These are phyloP conservation scores for Thraustotheca clavata DNA, from an alignment of 352 stramenopile genomes.

Conservation along the genomic window DNA sequence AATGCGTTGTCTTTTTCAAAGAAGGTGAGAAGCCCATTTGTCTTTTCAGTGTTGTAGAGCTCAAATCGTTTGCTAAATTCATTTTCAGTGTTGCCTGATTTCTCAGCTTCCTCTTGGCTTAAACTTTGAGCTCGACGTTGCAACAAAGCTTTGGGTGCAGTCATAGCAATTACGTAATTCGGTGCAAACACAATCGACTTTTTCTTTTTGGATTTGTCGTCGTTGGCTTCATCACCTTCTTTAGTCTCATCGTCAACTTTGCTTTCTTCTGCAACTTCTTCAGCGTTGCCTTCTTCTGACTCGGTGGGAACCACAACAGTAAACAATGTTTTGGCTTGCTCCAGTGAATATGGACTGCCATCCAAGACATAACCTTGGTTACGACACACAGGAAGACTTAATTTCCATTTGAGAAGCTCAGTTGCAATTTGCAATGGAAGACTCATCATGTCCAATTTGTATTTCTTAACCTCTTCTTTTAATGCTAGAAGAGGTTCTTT, in stretches of 20 bases:
- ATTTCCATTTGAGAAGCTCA: slow-evolving; percentile 56
- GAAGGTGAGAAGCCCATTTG: slow-evolving; percentile 32
- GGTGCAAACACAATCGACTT: slow-evolving; percentile 28
- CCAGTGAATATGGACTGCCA: slow-evolving; percentile 38
- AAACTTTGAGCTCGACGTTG: slow-evolving; percentile 47
- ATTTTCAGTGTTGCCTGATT: slow-evolving; percentile 51
- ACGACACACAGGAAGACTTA: slow-evolving; percentile 40
- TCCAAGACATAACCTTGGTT: slow-evolving; percentile 84
- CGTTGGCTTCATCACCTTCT: slow-evolving; percentile 21
- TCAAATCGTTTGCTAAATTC: slow-evolving; percentile 42
- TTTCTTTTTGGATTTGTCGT: not conserved
- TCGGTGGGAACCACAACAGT: slow-evolving; percentile 22
- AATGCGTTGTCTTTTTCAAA: slow-evolving; percentile 54
- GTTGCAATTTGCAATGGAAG: slow-evolving; percentile 34
- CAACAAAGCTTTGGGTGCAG: slow-evolving; percentile 38
- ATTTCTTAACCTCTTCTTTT: slow-evolving; percentile 34
- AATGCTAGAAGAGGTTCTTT: slow-evolving; percentile 20
- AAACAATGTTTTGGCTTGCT: slow-evolving; percentile 46
- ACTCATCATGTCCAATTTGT: slow-evolving; percentile 33
- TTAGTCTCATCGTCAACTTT: slow-evolving; percentile 17
- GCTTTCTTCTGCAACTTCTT: slow-evolving; percentile 21
- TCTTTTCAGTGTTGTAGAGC: slow-evolving; percentile 28
- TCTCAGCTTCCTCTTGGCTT: slow-evolving; percentile 42
- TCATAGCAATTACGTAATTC: slow-evolving; percentile 64
- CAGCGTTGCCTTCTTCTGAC: slow-evolving; percentile 23